phyloP scores from a whole-genome alignment of 2,329 filamentous ascomycete genomes.

The Beauveria sp. region DNA sequence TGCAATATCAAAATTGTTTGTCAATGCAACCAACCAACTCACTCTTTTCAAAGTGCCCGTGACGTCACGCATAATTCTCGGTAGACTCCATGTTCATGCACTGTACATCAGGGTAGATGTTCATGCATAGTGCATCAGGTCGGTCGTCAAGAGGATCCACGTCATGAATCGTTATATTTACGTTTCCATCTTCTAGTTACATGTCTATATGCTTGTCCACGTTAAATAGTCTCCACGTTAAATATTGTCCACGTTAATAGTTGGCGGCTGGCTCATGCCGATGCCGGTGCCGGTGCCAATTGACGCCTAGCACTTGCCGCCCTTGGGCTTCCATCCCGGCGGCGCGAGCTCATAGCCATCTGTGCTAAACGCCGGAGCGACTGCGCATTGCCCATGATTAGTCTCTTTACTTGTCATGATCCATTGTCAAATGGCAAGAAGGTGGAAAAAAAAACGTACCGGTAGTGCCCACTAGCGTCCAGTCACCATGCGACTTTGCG shows the following conservation, averaged over 20 bases:
- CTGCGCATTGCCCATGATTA: not conserved
- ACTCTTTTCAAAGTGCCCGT: not conserved
- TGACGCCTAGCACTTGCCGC: not conserved
- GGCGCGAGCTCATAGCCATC: slow-evolving; percentile 7
- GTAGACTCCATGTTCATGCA: not conserved
- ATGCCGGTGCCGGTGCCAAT: not conserved
- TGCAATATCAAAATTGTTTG: too few species aligned
- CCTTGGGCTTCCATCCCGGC: slow-evolving; percentile 8
- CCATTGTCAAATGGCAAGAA: not conserved
- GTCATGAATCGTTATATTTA: not conserved
- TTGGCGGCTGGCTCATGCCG: too few species aligned
- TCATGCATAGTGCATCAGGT: not conserved
- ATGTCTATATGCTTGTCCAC: not conserved
- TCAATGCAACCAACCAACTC: too few species aligned
- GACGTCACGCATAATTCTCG: not conserved
- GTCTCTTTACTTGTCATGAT: not conserved
- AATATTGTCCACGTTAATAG: too few species aligned
- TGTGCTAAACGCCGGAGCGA: slow-evolving; percentile 8
- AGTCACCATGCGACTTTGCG: slow-evolving; percentile 34
- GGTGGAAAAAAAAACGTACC: slow-evolving; percentile 10
- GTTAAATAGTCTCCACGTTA: too few species aligned
- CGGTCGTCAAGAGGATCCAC: not conserved
- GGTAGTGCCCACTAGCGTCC: slow-evolving; percentile 37
- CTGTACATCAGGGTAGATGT: not conserved
- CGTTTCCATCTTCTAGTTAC: not conserved